Evolutionary conservation across 768 basidiomycete genomes (phyloP), one percentile per base, ranked within the genome.

Genomic region (Pulveroboletus sp.): DNA sequence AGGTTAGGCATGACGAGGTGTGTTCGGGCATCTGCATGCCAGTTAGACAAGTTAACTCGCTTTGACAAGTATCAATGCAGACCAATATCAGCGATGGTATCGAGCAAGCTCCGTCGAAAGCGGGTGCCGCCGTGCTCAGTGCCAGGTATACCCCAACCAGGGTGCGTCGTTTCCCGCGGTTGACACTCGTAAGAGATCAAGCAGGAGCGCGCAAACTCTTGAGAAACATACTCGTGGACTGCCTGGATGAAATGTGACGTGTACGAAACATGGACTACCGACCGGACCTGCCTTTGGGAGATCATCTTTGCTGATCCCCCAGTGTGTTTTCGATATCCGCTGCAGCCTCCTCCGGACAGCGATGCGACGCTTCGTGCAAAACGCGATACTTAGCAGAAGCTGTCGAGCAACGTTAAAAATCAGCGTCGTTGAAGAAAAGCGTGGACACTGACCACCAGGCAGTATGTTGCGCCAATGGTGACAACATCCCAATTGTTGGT

Each of bases 61-160:
- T 26, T 32, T 10, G 43, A 33, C 51, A 38, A 27, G 30, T 2
- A 39, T n/a, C 9, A 2, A 49, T 30, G 28, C 82, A 53, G 40
- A 86, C 89, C 88, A 39, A 90, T 82, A 36, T 75, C 73, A 27
- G 76, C 74, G 46, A 90, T 79, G 9, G 85, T 89, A 53, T 86
- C 80, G 9, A 90, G 72, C n/a, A 92, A 73, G 8, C 76, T 68
- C 42, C 81, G 79, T 39, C 86, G 80, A 61, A 89, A 89, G 36
- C 79, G 76, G 24, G 81, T 64, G 32, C 79, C 84, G 15, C 72
- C 77, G 64, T 80, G 78, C 56, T 76, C 75, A 6, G 80, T 83
- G 32, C 83, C 86, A 78, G 64, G 86, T 56, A 73, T 69, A 21
- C 89, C 87, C 87, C 88, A 90, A 11, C 89, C 89, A 38, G 81